phyloP scores from a whole-genome alignment of 139 green algal species.

The Chlorella sp. region DNA sequence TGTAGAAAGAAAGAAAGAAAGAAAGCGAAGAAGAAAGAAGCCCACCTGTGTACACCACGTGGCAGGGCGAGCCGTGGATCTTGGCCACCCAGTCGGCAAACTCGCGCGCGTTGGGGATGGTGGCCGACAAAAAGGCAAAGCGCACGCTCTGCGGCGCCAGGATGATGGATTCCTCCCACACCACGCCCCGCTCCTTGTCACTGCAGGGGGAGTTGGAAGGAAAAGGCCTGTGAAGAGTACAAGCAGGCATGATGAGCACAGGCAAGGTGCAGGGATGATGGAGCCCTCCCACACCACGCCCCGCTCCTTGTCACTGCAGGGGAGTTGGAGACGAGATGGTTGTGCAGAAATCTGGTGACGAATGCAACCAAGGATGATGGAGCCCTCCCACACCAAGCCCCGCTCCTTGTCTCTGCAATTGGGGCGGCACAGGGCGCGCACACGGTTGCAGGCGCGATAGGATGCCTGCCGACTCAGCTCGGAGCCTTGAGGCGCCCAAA shows the following conservation, averaged over 20 bases:
- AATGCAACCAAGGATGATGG: neutral
- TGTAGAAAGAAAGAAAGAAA: neutral
- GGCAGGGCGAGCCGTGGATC: constrained; percentile 68
- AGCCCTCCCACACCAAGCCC: constrained; percentile 82
- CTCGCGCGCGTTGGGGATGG: constrained; percentile 82
- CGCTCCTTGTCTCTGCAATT: constrained; percentile 60
- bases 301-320: constrained; percentile 55
- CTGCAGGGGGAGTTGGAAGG: neutral
- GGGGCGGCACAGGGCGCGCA: too few species aligned
- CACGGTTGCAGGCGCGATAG: too few species aligned
- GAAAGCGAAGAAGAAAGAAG: neutral
- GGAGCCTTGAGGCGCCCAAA: too few species aligned
- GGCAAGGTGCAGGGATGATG: neutral
- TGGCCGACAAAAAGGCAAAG: constrained; percentile 87
- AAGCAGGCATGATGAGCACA: too few species aligned
- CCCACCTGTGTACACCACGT: constrained; percentile 63
- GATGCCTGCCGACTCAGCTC: too few species aligned
- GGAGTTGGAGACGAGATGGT: neutral
- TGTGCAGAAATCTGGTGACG: neutral
- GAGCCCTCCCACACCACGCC: constrained; percentile 82
- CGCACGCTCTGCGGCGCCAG: constrained; percentile 50
- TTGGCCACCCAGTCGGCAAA: constrained; percentile 85
- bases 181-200: constrained; percentile 79
- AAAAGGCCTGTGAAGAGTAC: neutral
- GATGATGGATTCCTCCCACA: constrained; percentile 82